These are phyloP conservation scores for Globisporangium polare DNA, from an alignment of 352 stramenopile genomes.

Conservation along the genomic window DNA sequence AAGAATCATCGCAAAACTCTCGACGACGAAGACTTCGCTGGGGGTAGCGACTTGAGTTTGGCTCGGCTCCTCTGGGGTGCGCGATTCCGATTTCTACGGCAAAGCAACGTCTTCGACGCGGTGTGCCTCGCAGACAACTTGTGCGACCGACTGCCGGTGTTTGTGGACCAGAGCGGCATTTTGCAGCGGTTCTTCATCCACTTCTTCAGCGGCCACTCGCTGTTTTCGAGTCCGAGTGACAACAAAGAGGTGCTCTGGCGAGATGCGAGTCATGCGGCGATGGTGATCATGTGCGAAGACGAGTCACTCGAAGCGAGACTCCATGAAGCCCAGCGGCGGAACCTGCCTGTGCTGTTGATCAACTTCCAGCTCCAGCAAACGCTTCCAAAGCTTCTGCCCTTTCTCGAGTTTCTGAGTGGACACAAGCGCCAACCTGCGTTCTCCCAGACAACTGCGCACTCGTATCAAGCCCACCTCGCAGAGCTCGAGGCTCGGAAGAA, in stretches of 20 bases:
- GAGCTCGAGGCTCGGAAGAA: constrained; percentile 1
- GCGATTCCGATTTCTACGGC: constrained; percentile 33
- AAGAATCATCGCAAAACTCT: not conserved
- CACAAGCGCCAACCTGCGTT: constrained; percentile 19
- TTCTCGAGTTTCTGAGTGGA: constrained; percentile 13
- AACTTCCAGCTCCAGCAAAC: constrained; percentile 23
- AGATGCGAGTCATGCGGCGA: constrained; percentile 14
- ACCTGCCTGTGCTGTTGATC: constrained; percentile 30
- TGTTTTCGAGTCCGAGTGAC: constrained; percentile 23
- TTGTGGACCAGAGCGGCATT: constrained; percentile 36
- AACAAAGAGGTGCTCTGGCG: constrained; percentile 17
- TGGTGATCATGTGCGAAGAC: constrained; percentile 36
- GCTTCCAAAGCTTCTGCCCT: constrained; percentile 13
- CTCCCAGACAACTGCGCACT: constrained; percentile 8
- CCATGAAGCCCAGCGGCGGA: constrained; percentile 24
- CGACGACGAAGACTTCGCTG: not conserved
- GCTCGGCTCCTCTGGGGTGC: constrained; percentile 28
- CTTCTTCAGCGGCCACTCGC: constrained; percentile 36
- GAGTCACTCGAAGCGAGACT: constrained; percentile 19
- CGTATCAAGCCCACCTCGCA: constrained; percentile 1
- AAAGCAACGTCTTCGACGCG: constrained; percentile 7
- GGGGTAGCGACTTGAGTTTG: not conserved
- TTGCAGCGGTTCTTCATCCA: constrained; percentile 47
- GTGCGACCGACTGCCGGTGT: constrained; percentile 33
- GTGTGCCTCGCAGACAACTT: constrained; percentile 27